These are phyloP conservation scores for Dictyostelium discoideum DNA, from an alignment of 78 protist species.

Conservation along the genomic window DNA sequence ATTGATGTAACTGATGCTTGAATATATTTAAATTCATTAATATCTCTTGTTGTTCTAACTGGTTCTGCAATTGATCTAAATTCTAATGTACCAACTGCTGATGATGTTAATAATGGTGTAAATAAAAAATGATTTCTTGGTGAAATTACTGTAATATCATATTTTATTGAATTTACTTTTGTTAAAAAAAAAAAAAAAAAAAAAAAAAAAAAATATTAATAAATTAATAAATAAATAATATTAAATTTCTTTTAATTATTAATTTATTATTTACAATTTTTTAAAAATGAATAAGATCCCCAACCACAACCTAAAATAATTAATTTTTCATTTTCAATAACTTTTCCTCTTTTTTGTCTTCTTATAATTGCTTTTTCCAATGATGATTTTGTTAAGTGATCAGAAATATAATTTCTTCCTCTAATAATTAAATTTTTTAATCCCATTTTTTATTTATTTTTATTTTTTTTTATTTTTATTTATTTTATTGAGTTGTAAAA, in stretches of 20 bases:
- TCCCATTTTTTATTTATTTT: not conserved
- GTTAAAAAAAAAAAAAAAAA: not conserved
- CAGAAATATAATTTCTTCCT: not conserved
- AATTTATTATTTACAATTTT: not conserved
- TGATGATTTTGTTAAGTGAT: not conserved
- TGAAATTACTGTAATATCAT: slow-evolving; percentile 33
- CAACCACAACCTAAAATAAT: slow-evolving; percentile 64
- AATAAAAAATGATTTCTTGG: slow-evolving; percentile 65
- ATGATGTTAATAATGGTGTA: slow-evolving; percentile 51
- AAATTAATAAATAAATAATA: not conserved
- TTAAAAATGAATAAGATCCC: slow-evolving; percentile 32
- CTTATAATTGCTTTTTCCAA: not conserved
- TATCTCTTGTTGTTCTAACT: slow-evolving; percentile 50
- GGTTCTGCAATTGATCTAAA: slow-evolving; percentile 80
- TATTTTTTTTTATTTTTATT: no score
- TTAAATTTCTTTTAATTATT: no score
- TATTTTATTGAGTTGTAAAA: no score
- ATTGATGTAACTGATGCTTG: slow-evolving; percentile 75
- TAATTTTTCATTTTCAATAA: slow-evolving; percentile 7
- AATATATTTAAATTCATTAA: slow-evolving; percentile 14
- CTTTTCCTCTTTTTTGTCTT: not conserved
- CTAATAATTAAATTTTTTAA: not conserved
- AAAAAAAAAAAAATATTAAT: not conserved
- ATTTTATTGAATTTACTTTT: slow-evolving; percentile 9
- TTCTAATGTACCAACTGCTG: slow-evolving; percentile 79